These are phyloP conservation scores for Rhizophagus prolifer DNA, from an alignment of 192 early-diverging fungal species.

Conservation along the genomic window DNA sequence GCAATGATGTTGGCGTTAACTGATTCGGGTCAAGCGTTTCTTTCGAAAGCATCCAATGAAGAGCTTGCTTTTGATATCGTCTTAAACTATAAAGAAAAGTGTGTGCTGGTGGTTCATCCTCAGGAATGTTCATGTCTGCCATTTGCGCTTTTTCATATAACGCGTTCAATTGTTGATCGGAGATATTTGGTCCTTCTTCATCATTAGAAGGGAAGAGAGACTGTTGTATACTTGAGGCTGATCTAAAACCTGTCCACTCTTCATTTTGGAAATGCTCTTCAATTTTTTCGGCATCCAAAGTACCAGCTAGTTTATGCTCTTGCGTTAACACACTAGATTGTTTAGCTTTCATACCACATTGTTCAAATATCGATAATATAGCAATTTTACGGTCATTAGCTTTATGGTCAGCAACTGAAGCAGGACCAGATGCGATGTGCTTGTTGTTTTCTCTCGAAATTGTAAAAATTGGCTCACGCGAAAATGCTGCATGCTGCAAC, in stretches of 20 bases:
- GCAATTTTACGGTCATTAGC: background rate
- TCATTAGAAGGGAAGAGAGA: constrained; percentile 15
- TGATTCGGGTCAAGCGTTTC: constrained; percentile 30
- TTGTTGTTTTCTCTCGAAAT: constrained; percentile 13
- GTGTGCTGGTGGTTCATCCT: constrained; percentile 44
- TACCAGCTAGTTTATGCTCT: constrained; percentile 35
- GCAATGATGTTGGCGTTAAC: constrained; percentile 39
- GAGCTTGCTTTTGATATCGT: constrained; percentile 50
- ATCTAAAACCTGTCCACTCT: constrained; percentile 28
- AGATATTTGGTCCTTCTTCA: constrained; percentile 44
- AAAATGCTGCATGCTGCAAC: constrained; percentile 40
- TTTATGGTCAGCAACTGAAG: background rate
- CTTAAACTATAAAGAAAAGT: constrained; percentile 45
- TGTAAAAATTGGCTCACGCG: constrained; percentile 33
- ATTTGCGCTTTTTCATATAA: constrained; percentile 58
- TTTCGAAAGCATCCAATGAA: constrained; percentile 55
- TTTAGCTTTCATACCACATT: constrained; percentile 30
- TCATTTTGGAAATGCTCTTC: constrained; percentile 35
- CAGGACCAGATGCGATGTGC: background rate
- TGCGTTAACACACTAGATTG: constrained; percentile 36
- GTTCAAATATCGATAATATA: constrained; percentile 7
- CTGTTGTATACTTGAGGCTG: constrained; percentile 29
- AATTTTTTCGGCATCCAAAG: constrained; percentile 31
- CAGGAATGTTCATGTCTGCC: constrained; percentile 45
- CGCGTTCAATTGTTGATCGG: constrained; percentile 50